Evolutionary conservation across 1,284 basidiomycete species (phyloP), one percentile per base, ranked within the genome.

Genomic region (Cryptococcus sp.): DNA sequence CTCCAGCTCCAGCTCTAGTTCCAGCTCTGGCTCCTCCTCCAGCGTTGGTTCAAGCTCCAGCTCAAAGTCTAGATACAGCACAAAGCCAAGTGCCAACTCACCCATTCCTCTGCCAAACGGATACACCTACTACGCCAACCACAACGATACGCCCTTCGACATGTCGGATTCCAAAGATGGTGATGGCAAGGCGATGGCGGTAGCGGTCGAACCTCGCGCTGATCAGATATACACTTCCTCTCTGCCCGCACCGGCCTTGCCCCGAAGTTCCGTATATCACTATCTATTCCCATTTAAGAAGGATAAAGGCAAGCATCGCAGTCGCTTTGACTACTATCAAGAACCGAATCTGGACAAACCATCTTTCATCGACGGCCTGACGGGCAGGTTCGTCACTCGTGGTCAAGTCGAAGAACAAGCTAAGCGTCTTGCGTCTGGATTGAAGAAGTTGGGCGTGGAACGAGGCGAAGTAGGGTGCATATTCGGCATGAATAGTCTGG

Each of bases 281-380:
- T 72, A 70, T 45, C 59, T 73, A 43, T 74, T 74, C 47, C 67
- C 68, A 8, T 52, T 51, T 43, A 64, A 37, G 51, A 54, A 25
- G 22, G 45, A 47, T 46, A 58, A 58, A 41, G 61, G 41, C n/a
- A 61, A 45, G 48, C 61, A 48, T 29, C 55, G 38, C n/a, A n/a
- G 44, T 19, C 48, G 48, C 25, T 58, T 54, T 19, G 23, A 38
- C 3, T 55, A 47, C 22, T 63, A 65, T 44, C 58, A 59, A 2
- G 46, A 43, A 6, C 58, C 59, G 3, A 63, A 69, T 39, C 62
- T 57, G 15, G 48, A 56, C 16, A 59, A 75, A 1, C 81, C 82
- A 6, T 87, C 87, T 0, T 89, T 85, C 71, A 81, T 89, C 54
- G 89, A 91, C 65, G 86, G 86, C 0, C 73, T 78, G 1, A 83